Evolutionary conservation across 441 rosid genomes (phyloP).

Genomic region (Populus hybrid): DNA sequence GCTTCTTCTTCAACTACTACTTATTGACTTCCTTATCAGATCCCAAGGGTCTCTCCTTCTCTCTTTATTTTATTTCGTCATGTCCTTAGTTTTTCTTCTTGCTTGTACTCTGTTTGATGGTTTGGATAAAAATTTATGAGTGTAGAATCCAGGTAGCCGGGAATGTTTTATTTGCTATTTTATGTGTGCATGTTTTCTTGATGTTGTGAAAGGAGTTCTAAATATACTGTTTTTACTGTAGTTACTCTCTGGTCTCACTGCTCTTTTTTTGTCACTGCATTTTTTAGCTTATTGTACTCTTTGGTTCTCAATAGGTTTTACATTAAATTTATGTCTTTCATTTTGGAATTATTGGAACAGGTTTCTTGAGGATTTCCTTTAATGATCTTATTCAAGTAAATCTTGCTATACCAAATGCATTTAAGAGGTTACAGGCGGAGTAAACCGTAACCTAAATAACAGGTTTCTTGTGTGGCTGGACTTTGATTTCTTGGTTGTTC

Average conservation of each 20-base stretch:
- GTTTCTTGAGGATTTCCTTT: not conserved
- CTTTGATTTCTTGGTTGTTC: not conserved
- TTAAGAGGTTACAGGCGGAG: not conserved
- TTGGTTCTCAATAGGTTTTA: not conserved
- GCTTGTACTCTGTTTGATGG: not conserved
- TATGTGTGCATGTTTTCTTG: constrained; percentile 16
- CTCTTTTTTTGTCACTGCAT: not conserved
- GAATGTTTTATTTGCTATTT: constrained; percentile 11
- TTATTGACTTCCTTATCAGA: not conserved
- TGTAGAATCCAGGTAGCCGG: not conserved
- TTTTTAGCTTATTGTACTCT: not conserved
- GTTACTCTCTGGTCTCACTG: not conserved
- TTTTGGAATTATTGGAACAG: not conserved
- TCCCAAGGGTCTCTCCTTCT: constrained; percentile 12
- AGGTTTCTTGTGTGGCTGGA: not conserved
- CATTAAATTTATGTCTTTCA: not conserved
- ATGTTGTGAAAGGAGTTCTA: not conserved
- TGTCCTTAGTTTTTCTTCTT: not conserved
- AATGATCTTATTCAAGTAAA: not conserved
- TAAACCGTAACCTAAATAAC: not conserved
- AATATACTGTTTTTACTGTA: not conserved
- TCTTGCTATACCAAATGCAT: not conserved
- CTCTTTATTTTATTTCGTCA: not conserved
- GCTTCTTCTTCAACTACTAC: not conserved
- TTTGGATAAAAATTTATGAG: not conserved